phyloP scores from a whole-genome alignment of 2,329 filamentous ascomycete genomes.

The Cladobotryum protrusum region DNA sequence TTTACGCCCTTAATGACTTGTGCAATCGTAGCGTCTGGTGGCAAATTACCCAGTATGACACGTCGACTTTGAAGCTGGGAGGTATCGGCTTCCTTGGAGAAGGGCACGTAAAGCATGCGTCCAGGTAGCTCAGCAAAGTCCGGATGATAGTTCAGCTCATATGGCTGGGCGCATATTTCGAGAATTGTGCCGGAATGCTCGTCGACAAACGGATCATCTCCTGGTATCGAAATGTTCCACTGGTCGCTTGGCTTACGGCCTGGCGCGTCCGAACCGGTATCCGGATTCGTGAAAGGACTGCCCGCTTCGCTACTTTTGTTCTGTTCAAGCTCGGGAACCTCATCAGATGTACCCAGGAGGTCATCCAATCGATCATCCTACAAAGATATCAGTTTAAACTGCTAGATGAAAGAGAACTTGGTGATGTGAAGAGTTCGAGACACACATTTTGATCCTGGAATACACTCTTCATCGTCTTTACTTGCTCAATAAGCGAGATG shows the following conservation, averaged over 20 bases:
- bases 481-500: background rate
- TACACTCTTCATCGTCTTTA: background rate
- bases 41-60: constrained; percentile 20
- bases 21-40: constrained; percentile 19
- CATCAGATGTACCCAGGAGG: background rate
- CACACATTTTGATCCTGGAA: too few species aligned
- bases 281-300: background rate
- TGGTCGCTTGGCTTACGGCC: background rate
- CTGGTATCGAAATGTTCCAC: background rate
- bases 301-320: background rate
- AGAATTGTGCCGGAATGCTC: too few species aligned
- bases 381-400: too few species aligned
- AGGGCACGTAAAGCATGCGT: background rate
- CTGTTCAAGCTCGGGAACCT: background rate
- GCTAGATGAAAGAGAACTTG: too few species aligned
- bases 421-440: background rate
- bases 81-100: too few species aligned
- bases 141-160: constrained; percentile 1
- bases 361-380: too few species aligned
- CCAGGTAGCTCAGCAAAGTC: background rate
- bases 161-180: background rate
- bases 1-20: constrained; percentile 34
- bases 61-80: constrained; percentile 16
- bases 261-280: background rate
- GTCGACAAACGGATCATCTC: background rate